Evolutionary conservation across 805 yeast genomes (phyloP).

Genomic region (Barnettozyma wickerhamii): DNA sequence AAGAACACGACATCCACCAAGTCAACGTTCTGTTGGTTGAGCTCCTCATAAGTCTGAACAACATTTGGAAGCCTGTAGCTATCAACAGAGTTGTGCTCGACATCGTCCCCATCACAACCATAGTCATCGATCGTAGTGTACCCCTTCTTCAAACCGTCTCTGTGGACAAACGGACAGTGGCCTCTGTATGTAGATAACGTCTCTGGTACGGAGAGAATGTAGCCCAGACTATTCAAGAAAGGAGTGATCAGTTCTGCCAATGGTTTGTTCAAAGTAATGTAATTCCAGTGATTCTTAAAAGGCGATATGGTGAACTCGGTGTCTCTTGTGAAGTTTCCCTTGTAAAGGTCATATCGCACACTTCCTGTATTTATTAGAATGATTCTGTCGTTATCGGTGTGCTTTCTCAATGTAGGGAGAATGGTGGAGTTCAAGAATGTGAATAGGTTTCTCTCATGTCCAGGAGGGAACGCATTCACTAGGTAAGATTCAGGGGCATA

Average conservation of each 20-base stretch:
- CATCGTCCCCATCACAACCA: slow-evolving; percentile 87
- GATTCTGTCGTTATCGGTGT: slow-evolving; percentile 33
- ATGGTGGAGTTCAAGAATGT: slow-evolving; percentile 54
- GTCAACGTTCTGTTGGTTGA: slow-evolving; percentile 21
- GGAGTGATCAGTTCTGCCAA: slow-evolving; percentile 52
- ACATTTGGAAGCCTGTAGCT: slow-evolving; percentile 74
- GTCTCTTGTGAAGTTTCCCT: slow-evolving; percentile 79
- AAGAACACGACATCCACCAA: slow-evolving; percentile 71
- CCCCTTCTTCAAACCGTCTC: slow-evolving; percentile 48
- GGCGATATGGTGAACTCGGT: slow-evolving; percentile 83
- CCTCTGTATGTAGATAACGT: slow-evolving; percentile 5
- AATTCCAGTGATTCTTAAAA: slow-evolving; percentile 75
- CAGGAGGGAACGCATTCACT: slow-evolving; percentile 62
- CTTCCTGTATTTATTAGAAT: slow-evolving; percentile 84
- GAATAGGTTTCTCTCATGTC: slow-evolving; percentile 53
- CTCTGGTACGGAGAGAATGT: slow-evolving; percentile 30
- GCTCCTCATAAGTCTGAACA: slow-evolving; percentile 46
- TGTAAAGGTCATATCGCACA: slow-evolving; percentile 77
- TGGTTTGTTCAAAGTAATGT: slow-evolving; percentile 51
- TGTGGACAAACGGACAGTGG: slow-evolving; percentile 14
- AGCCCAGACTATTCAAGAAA: slow-evolving; percentile 53
- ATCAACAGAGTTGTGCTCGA: slow-evolving; percentile 56
- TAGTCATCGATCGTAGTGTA: slow-evolving; percentile 79
- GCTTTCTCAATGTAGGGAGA: slow-evolving; percentile 40
- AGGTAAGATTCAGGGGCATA: slow-evolving; percentile 62